These are phyloP conservation scores for Fraxinus angustifolia DNA, from an alignment of 305 asterid species.

Conservation along the genomic window DNA sequence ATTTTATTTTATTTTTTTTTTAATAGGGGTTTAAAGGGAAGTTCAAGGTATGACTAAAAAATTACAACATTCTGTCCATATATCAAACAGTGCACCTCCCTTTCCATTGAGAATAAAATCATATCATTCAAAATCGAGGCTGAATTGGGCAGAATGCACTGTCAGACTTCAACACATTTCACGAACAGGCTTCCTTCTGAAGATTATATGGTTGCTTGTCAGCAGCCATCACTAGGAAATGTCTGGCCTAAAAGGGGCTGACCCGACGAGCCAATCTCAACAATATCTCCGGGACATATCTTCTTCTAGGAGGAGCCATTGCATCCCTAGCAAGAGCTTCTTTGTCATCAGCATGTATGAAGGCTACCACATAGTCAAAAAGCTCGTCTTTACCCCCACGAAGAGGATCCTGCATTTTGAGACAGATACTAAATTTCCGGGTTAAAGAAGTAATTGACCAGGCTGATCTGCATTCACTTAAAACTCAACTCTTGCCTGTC, in stretches of 20 bases:
- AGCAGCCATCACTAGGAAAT: conserved; percentile 4
- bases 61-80: background rate
- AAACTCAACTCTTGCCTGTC: background rate
- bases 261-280: conserved; percentile 59
- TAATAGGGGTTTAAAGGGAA: background rate
- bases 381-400: conserved; percentile 94
- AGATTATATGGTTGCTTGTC: background rate
- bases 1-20: background rate
- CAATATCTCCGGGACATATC: conserved; percentile 76
- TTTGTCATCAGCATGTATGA: conserved; percentile 62
- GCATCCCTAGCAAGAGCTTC: conserved; percentile 77
- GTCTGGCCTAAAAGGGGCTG: conserved; percentile 66
- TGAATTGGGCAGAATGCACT: background rate
- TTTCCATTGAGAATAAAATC: background rate
- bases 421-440: background rate
- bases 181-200: background rate
- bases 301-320: conserved; percentile 67
- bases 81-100: background rate
- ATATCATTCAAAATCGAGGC: conserved; percentile 3
- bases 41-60: background rate
- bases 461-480: background rate
- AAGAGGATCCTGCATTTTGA: conserved; percentile 76
- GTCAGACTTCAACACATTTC: conserved; percentile 1
- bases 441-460: background rate
- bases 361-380: conserved; percentile 61